These are phyloP conservation scores for Verticillium alfalfae DNA, from an alignment of 2,329 filamentous ascomycete species.

Conservation along the genomic window DNA sequence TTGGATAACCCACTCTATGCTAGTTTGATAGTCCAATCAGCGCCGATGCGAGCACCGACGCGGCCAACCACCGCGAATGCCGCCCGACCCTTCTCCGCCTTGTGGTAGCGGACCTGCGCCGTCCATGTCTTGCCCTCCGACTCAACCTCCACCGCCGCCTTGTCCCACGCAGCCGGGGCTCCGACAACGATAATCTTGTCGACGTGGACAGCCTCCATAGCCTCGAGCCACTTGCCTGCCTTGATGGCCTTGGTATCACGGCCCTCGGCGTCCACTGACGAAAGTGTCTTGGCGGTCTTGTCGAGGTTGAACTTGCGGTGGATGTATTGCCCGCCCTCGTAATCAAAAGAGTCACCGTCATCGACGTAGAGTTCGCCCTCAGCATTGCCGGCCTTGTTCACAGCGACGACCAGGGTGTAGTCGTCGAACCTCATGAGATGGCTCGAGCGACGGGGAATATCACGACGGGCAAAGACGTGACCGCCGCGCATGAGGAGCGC, in stretches of 20 bases:
- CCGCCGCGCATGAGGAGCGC: slow-evolving; percentile 90
- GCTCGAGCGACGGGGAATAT: slow-evolving; percentile 78
- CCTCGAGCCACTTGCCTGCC: slow-evolving; percentile 69
- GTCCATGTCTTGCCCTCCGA: slow-evolving; percentile 47
- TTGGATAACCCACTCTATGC: slow-evolving; percentile 6
- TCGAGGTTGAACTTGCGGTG: slow-evolving; percentile 71
- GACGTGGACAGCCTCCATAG: slow-evolving; percentile 70
- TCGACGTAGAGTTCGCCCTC: slow-evolving; percentile 84
- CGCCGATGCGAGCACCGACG: slow-evolving; percentile 45
- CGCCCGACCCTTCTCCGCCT: slow-evolving; percentile 38
- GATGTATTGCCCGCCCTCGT: slow-evolving; percentile 79
- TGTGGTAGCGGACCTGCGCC: slow-evolving; percentile 55
- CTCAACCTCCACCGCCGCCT: slow-evolving; percentile 52
- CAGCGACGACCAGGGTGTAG: slow-evolving; percentile 80
- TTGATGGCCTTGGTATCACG: slow-evolving; percentile 48
- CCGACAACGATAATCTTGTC: slow-evolving; percentile 83
- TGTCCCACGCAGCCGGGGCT: slow-evolving; percentile 69
- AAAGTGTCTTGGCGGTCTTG: slow-evolving; percentile 44
- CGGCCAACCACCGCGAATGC: slow-evolving; percentile 48
- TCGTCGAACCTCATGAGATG: slow-evolving; percentile 91
- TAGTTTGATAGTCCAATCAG: slow-evolving; percentile 45
- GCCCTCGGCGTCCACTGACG: slow-evolving; percentile 61
- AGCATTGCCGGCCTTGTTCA: slow-evolving; percentile 57
- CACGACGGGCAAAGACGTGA: slow-evolving; percentile 85
- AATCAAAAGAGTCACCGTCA: slow-evolving; percentile 90